phyloP scores from a whole-genome alignment of 345 rosid species.

The Citrus reticulata region DNA sequence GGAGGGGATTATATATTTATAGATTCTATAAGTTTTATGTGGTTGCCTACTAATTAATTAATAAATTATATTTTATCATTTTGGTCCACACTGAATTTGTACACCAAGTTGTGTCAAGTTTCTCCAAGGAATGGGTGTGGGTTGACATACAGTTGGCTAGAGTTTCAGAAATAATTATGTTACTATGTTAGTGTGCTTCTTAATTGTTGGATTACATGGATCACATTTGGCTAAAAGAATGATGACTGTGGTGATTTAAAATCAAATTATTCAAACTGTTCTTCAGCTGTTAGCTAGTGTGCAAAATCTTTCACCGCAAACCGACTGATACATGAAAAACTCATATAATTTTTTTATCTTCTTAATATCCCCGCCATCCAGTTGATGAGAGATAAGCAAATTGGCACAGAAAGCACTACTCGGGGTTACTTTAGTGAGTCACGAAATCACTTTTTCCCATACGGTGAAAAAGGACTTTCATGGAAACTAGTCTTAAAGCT shows the following conservation, averaged over 20 bases:
- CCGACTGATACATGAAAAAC: not conserved
- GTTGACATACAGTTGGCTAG: not conserved
- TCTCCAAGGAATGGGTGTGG: not conserved
- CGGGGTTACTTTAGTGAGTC: not conserved
- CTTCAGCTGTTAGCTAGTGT: not conserved
- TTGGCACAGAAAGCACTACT: not conserved
- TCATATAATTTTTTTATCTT: not conserved
- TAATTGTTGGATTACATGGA: not conserved
- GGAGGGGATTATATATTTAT: not conserved
- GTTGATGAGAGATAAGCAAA: not conserved
- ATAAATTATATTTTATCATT: not conserved
- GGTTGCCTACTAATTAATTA: not conserved
- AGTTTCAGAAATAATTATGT: not conserved
- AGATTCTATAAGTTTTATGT: not conserved
- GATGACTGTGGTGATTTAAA: not conserved
- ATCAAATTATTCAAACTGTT: not conserved
- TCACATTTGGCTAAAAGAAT: not conserved
- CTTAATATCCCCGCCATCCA: not conserved
- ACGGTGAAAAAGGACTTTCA: not conserved
- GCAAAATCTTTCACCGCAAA: not conserved
- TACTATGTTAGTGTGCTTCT: not conserved
- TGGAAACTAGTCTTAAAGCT: not conserved
- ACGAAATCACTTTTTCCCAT: not conserved
- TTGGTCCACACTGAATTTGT: not conserved
- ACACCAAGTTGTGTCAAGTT: not conserved